Base-by-base conservation (phyloP, 176 grass and related monocot genomes). In the Oryza brachyantha region DNA sequence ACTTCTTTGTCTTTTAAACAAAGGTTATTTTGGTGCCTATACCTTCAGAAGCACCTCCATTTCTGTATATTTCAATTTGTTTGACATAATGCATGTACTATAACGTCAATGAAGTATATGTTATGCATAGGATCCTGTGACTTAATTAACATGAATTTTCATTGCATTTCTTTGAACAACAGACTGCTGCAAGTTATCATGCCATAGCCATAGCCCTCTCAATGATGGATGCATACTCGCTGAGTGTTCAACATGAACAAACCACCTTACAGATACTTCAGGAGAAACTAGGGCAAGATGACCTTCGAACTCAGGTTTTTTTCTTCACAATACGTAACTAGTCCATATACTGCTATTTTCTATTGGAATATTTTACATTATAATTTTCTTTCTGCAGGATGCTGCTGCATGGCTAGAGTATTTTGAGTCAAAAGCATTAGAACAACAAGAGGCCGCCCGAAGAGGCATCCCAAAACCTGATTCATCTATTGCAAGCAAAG, bases 111-210 rank as follows among this genome's bases (percentile, higher is more conserved):
- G 74, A 70, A n/a, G 50, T 35, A 27, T 42, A 45, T 7, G 46
- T 16, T 83, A 61, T 66, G 22, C 37, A 72, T 50, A 64, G 29
- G 16, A 58, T 84, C 66, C 7, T 48, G 57, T 81, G 61, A 68
- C 64, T 79, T 27, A 76, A 21, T 67, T 85, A 54, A 24, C 11
- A 73, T 77, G 45, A 85, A 81, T 61, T 86, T 48, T 74, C 38
- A 8, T 37, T 19, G 17, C 19, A 59, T 24, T 65, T 84, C 36
- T 72, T 84, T 79, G 77, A 72, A 57, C 54, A 81, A 66, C 88
- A 99, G 96, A 99, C 96, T 84, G 96, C 92, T 73, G 96, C 96
- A 50, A 99, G 96, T 86, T 99, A 99, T 68, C 96, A 99, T 89
- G 96, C 96, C 66, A 99, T 99, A 79, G 96, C 96, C 50, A 99